phyloP scores from a whole-genome alignment of 257 asterid species.

The Nyctanthes arbortristis region DNA sequence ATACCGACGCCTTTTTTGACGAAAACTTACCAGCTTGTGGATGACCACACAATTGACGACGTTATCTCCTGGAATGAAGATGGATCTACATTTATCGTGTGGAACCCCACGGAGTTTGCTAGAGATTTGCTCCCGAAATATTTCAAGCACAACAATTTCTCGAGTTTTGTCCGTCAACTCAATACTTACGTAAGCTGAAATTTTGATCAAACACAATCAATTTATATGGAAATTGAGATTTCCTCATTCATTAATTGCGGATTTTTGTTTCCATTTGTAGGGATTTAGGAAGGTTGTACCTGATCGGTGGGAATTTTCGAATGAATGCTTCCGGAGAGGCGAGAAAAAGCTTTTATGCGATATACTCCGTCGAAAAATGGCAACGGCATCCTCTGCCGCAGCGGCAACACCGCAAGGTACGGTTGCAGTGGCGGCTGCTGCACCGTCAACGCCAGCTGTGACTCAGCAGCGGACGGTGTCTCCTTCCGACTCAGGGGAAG shows the following conservation, averaged over 20 bases:
- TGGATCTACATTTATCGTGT: conserved; percentile 82
- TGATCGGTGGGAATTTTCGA: conserved; percentile 95
- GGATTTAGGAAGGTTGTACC: conserved; percentile 93
- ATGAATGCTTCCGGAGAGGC: conserved; percentile 69
- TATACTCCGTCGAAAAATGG: conserved; percentile 78
- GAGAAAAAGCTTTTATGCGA: conserved; percentile 69
- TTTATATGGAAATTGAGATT: not conserved
- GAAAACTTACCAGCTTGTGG: conserved; percentile 84
- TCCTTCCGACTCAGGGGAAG: conserved; percentile 74
- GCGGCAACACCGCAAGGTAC: conserved; percentile 13
- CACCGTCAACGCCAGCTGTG: conserved; percentile 2
- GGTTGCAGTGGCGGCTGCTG: conserved; percentile 14
- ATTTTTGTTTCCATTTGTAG: conserved; percentile 29
- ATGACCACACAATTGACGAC: conserved; percentile 59
- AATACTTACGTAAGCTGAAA: conserved; percentile 72
- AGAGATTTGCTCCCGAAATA: conserved; percentile 83
- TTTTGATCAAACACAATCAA: not conserved
- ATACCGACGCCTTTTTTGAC: conserved; percentile 88
- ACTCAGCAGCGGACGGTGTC: conserved; percentile 36
- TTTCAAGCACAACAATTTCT: conserved; percentile 86
- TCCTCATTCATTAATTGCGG: conserved; percentile 1
- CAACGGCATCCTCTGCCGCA: conserved; percentile 12
- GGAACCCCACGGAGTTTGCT: conserved; percentile 86
- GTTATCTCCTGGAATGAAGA: conserved; percentile 87
- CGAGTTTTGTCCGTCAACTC: conserved; percentile 90